Conservation (phyloP, 805 yeast genomes). For the Candida coquimbonensis region DNA sequence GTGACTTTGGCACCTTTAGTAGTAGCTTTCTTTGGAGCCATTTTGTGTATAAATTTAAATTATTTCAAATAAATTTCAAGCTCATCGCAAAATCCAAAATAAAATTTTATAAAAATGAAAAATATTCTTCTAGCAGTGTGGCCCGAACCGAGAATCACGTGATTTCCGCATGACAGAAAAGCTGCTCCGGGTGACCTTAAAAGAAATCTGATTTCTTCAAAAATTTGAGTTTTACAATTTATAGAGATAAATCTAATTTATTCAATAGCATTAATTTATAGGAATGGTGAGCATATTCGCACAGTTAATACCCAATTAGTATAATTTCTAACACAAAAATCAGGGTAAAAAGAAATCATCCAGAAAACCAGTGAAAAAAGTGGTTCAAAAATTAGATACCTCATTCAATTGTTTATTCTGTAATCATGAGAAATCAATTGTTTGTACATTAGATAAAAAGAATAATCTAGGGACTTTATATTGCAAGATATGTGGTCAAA, state of each 20-base stretch:
- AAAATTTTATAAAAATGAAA: slow-evolving; percentile 10
- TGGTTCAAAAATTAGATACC: slow-evolving; percentile 74
- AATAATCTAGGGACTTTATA: slow-evolving; percentile 73
- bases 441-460: slow-evolving; percentile 83
- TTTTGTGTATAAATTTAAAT: too few relatives aligned
- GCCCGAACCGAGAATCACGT: too few relatives aligned
- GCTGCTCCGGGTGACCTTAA: too few relatives aligned
- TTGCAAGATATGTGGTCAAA: slow-evolving; percentile 93
- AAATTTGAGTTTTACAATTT: too few relatives aligned
- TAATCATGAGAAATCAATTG: slow-evolving; percentile 89
- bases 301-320: too few relatives aligned
- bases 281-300: slow-evolving; percentile 8
- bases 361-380: slow-evolving; percentile 71
- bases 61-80: background rate
- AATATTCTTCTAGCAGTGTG: background rate
- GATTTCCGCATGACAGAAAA: too few relatives aligned
- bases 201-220: too few relatives aligned
- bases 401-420: slow-evolving; percentile 89
- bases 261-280: too few relatives aligned
- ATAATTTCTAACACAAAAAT: slow-evolving; percentile 1
- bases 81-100: slow-evolving; percentile 13
- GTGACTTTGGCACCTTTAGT: too few relatives aligned
- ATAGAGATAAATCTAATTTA: too few relatives aligned
- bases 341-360: slow-evolving; percentile 83
- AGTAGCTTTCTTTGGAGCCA: too few relatives aligned